phyloP scores from a whole-genome alignment of 805 yeast species.

The Saturnispora bothae region DNA sequence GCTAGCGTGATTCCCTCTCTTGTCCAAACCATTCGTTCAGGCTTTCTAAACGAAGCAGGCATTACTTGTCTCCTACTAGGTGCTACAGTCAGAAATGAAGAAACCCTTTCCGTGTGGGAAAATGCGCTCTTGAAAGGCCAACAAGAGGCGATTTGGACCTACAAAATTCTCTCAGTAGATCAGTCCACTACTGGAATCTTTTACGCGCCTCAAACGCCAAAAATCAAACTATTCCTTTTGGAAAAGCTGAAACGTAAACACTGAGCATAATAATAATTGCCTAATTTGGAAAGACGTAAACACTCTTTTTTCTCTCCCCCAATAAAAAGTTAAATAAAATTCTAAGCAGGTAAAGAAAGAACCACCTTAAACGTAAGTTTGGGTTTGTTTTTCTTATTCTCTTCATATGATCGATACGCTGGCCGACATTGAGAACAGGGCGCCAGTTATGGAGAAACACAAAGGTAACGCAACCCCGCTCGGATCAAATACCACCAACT shows the following conservation, averaged over 20 bases:
- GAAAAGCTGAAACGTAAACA: background rate
- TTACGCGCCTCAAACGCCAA: slow-evolving; percentile 1
- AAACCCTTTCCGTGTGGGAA: slow-evolving; percentile 38
- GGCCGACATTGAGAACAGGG: background rate
- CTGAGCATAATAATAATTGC: background rate
- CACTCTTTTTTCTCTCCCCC: too few species aligned
- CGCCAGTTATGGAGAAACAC: background rate
- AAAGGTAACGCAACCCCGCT: background rate
- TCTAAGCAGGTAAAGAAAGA: background rate
- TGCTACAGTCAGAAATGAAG: slow-evolving; percentile 63
- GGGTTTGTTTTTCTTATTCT: too few species aligned
- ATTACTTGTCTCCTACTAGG: slow-evolving; percentile 35
- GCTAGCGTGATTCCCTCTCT: slow-evolving; percentile 44
- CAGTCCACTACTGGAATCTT: background rate
- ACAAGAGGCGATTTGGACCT: slow-evolving; percentile 21
- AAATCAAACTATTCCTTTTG: background rate
- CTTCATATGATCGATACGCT: background rate
- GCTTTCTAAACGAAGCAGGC: slow-evolving; percentile 22
- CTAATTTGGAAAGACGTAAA: background rate
- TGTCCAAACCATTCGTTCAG: slow-evolving; percentile 36
- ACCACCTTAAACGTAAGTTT: too few species aligned
- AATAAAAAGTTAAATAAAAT: background rate
- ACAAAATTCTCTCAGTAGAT: too few species aligned
- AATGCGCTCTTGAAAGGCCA: slow-evolving; percentile 20
- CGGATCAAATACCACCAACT: background rate